phyloP scores from a whole-genome alignment of 352 stramenopile genomes.

The Bremia lactucae region DNA sequence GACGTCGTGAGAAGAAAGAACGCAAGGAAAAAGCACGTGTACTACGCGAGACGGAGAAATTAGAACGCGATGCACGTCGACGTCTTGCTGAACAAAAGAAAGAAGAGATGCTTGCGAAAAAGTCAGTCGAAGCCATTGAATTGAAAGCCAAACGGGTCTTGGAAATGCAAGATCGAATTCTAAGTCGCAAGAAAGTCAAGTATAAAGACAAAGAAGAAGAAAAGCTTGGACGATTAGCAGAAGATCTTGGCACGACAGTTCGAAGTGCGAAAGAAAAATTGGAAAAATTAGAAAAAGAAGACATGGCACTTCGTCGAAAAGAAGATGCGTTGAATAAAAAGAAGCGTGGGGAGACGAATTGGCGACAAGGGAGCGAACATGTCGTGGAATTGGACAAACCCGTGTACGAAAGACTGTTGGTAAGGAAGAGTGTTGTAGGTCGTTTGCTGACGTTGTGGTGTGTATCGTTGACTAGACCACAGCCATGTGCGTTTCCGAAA shows the following conservation, averaged over 20 bases:
- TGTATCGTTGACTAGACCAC: conserved; percentile 20
- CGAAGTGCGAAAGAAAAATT: conserved; percentile 67
- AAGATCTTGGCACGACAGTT: conserved; percentile 72
- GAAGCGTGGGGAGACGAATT: conserved; percentile 48
- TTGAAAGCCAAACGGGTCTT: conserved; percentile 75
- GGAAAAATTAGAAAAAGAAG: conserved; percentile 84
- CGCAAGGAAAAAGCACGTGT: conserved; percentile 65
- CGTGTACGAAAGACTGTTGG: too few species aligned
- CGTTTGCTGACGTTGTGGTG: conserved; percentile 1
- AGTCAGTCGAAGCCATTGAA: conserved; percentile 73
- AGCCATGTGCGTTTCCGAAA: conserved; percentile 42
- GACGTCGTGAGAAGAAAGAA: conserved; percentile 65
- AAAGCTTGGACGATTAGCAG: conserved; percentile 66
- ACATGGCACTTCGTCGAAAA: conserved; percentile 58
- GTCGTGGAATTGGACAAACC: conserved; percentile 39
- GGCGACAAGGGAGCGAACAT: conserved; percentile 28
- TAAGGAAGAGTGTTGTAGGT: conserved; percentile 3
- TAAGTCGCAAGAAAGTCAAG: conserved; percentile 82
- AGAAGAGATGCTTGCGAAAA: conserved; percentile 61
- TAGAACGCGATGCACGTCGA: conserved; percentile 62
- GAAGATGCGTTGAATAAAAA: conserved; percentile 80
- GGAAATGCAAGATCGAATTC: conserved; percentile 82
- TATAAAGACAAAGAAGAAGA: conserved; percentile 86
- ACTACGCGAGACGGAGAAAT: conserved; percentile 69
- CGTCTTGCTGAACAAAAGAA: conserved; percentile 54